Percentiles rank a stretch among this genome's conserved stretches.
phyloP scores from a whole-genome alignment of 192 early-diverging fungal species.

The Rhizoclosmatium sp. region DNA sequence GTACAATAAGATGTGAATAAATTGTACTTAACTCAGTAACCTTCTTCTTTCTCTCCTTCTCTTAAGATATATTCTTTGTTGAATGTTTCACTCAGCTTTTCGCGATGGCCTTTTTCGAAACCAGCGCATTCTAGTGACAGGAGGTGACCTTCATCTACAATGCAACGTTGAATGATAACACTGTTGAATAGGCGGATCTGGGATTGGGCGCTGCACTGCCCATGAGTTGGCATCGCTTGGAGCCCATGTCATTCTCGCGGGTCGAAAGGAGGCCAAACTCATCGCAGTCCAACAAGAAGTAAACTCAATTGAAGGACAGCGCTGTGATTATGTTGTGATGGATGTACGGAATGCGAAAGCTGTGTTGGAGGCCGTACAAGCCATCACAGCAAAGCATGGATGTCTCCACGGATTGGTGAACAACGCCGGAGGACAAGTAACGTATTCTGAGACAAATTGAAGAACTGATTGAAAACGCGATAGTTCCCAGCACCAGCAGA shows the following conservation, averaged over 20 bases:
- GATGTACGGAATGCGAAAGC: conserved; percentile 7
- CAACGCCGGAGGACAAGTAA: conserved; percentile 42
- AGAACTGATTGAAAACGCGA: background rate
- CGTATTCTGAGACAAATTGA: background rate
- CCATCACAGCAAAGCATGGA: conserved; percentile 26
- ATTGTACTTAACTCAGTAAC: too few relatives aligned
- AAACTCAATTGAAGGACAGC: background rate
- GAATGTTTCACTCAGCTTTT: conserved; percentile 30
- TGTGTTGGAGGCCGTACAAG: background rate
- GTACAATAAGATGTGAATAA: too few relatives aligned
- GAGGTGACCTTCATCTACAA: conserved; percentile 35
- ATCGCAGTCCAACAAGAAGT: conserved; percentile 19
- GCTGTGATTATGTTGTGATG: conserved; percentile 14
- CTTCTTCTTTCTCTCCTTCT: too few relatives aligned
- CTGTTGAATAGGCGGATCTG: background rate
- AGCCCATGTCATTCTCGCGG: conserved; percentile 59
- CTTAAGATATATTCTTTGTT: too few relatives aligned
- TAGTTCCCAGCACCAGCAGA: conserved; percentile 39
- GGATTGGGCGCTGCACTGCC: conserved; percentile 42
- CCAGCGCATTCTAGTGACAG: conserved; percentile 58
- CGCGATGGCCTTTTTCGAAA: conserved; percentile 57
- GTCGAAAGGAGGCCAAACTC: conserved; percentile 47
- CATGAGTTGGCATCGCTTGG: conserved; percentile 60
- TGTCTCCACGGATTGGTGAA: conserved; percentile 33
- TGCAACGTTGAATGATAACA: background rate